Conservation (phyloP, 305 asterid genomes). For the Fraxinus floribunda region DNA sequence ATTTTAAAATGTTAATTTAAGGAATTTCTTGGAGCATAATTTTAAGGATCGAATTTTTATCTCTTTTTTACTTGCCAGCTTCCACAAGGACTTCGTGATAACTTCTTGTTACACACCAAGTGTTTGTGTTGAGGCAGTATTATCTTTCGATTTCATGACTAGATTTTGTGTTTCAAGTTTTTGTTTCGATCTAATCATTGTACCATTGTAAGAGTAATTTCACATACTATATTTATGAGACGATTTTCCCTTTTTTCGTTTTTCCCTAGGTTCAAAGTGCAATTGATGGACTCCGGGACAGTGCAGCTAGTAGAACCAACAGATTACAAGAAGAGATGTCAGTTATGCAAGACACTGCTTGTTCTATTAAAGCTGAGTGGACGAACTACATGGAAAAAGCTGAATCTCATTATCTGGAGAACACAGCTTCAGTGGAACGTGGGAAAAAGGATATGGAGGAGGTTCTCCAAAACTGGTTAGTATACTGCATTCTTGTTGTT, state of each 20-base stretch:
- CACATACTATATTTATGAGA: not conserved
- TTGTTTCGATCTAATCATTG: not conserved
- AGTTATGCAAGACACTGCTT: constrained; percentile 50
- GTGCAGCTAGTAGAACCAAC: constrained; percentile 45
- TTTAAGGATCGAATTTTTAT: not conserved
- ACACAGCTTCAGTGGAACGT: constrained; percentile 51
- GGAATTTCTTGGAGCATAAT: not conserved
- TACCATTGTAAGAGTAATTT: not conserved
- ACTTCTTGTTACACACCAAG: not conserved
- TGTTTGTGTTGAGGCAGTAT: not conserved
- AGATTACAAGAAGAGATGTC: constrained; percentile 57
- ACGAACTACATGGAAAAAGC: constrained; percentile 39
- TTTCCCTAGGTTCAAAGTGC: constrained; percentile 60
- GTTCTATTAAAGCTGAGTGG: constrained; percentile 58
- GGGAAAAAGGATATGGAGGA: constrained; percentile 54
- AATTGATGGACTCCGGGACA: constrained; percentile 54
- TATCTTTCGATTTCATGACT: not conserved
- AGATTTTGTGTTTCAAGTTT: not conserved
- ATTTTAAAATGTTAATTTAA: too few relatives aligned
- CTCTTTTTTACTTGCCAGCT: not conserved
- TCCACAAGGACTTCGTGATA: not conserved
- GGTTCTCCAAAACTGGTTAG: constrained; percentile 60
- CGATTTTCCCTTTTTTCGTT: not conserved
- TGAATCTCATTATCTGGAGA: constrained; percentile 48
- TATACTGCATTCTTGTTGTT: not conserved